Conservation (phyloP, 2,329 filamentous ascomycete species). For the Bisporella sp. region DNA sequence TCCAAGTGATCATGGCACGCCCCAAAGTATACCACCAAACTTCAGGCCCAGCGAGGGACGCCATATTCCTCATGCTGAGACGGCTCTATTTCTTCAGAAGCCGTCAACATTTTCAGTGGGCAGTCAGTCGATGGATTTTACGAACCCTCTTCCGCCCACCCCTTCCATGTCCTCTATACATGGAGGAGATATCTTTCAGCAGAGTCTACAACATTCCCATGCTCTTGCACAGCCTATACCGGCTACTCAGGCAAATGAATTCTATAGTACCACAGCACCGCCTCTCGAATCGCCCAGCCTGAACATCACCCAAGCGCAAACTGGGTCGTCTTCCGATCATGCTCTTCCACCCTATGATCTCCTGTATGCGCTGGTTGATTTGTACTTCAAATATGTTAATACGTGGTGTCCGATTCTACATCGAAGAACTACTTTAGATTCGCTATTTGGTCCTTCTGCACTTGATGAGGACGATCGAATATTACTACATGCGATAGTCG, state of each 20-base stretch:
- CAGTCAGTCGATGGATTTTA: slow-evolving; percentile 44
- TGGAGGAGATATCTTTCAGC: slow-evolving; percentile 42
- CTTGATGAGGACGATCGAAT: slow-evolving; percentile 78
- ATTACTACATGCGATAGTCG: slow-evolving; percentile 80
- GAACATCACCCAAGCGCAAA: slow-evolving; percentile 41
- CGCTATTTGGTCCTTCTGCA: slow-evolving; percentile 69
- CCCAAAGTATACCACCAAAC: slow-evolving; percentile 38
- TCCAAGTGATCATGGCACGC: slow-evolving; percentile 52
- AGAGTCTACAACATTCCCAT: slow-evolving; percentile 32
- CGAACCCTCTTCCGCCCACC: slow-evolving; percentile 34
- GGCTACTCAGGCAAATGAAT: slow-evolving; percentile 23
- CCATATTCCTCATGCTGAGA: slow-evolving; percentile 45
- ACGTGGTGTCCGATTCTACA: slow-evolving; percentile 90
- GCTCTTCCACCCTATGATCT: slow-evolving; percentile 71
- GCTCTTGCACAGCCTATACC: slow-evolving; percentile 11
- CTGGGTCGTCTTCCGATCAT: slow-evolving; percentile 47
- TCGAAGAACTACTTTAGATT: slow-evolving; percentile 72
- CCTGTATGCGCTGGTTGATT: slow-evolving; percentile 63
- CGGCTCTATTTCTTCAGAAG: slow-evolving; percentile 55
- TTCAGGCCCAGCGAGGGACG: slow-evolving; percentile 44
- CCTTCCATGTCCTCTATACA: slow-evolving; percentile 37
- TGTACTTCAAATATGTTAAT: slow-evolving; percentile 76
- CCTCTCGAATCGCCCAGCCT: slow-evolving; percentile 52
- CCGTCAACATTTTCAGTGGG: slow-evolving; percentile 41
- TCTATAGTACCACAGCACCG: slow-evolving; percentile 24